Evolutionary conservation across 1,139 yeast genomes (phyloP).

Genomic region (Hemisphaericaspora xylanilytica): DNA sequence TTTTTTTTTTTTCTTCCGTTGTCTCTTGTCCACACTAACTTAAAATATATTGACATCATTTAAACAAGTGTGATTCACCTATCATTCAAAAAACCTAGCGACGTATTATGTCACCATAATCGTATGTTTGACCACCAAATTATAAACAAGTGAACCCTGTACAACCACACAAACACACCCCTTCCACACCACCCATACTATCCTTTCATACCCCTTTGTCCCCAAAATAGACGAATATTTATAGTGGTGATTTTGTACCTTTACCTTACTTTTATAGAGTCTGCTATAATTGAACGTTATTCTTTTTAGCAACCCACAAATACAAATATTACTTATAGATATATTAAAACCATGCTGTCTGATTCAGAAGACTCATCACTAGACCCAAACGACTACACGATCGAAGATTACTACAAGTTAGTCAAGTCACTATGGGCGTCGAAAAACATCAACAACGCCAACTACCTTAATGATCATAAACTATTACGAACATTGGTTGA

Average conservation of each 20-base stretch:
- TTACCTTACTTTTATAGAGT: neutral
- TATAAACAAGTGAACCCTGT: no score
- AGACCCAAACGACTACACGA: constrained; percentile 18
- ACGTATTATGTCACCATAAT: no score
- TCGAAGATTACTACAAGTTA: constrained; percentile 23
- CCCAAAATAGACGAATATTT: no score
- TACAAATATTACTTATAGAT: neutral
- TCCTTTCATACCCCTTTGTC: no score
- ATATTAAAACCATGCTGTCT: constrained; percentile 10
- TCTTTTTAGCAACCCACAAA: neutral
- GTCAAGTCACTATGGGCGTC: constrained; percentile 21
- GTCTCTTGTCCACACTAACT: no score
- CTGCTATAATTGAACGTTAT: neutral
- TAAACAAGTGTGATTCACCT: no score
- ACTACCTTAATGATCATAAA: constrained; percentile 21
- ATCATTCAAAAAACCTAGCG: no score
- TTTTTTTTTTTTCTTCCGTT: no score
- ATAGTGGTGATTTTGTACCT: neutral
- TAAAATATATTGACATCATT: no score
- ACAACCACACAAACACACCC: no score
- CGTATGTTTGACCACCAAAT: no score
- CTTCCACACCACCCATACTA: no score
- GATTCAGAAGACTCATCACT: constrained; percentile 16
- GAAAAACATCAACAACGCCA: constrained; percentile 12
- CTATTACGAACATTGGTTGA: constrained; percentile 28